Percentiles rank a stretch among this genome's conserved stretches.
These are phyloP conservation scores for Colletotrichum sublineola DNA, from an alignment of 2,329 filamentous ascomycete species.

Conservation along the genomic window DNA sequence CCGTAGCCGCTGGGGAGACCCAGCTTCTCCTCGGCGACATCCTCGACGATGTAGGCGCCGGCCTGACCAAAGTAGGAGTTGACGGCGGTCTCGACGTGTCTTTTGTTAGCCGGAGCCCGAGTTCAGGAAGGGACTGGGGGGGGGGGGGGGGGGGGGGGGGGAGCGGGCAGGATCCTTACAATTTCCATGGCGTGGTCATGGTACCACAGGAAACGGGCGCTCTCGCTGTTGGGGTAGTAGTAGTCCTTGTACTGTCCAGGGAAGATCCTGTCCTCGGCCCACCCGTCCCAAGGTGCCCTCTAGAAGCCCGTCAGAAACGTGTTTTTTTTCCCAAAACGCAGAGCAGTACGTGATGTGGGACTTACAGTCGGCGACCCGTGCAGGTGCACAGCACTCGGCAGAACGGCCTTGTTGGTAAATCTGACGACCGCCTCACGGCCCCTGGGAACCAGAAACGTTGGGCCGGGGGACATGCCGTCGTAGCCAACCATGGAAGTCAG, in stretches of 20 bases:
- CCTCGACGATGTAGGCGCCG: constrained; percentile 67
- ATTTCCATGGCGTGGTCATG: constrained; percentile 60
- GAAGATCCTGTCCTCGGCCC: constrained; percentile 65
- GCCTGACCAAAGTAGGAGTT: constrained; percentile 70
- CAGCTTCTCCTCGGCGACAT: constrained; percentile 62
- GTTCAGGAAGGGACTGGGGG: too few relatives aligned
- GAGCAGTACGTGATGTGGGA: too few relatives aligned
- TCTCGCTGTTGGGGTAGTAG: constrained; percentile 70
- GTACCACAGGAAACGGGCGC: constrained; percentile 69
- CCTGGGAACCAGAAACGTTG: constrained; percentile 62
- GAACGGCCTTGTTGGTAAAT: constrained; percentile 63
- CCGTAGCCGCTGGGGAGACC: constrained; percentile 63
- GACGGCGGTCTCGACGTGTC: constrained; percentile 56
- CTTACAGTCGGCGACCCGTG: constrained; percentile 63
- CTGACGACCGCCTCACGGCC: constrained; percentile 67
- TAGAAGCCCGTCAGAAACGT: constrained; percentile 27
- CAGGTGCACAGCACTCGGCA: constrained; percentile 63
- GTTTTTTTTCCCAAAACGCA: constrained; percentile 13
- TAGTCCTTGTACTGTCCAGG: constrained; percentile 72
- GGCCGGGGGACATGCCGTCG: constrained; percentile 67
- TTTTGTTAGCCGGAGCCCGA: constrained; percentile 24
- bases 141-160: too few relatives aligned
- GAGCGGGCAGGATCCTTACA: constrained; percentile 41
- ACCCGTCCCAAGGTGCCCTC: constrained; percentile 60
- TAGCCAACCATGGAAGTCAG: constrained; percentile 59